A percentile compares a stretch with the other conserved stretches of the same genome.
phyloP scores from a whole-genome alignment of 1,284 basidiomycete species.

The Ceratobasidium sp. region DNA sequence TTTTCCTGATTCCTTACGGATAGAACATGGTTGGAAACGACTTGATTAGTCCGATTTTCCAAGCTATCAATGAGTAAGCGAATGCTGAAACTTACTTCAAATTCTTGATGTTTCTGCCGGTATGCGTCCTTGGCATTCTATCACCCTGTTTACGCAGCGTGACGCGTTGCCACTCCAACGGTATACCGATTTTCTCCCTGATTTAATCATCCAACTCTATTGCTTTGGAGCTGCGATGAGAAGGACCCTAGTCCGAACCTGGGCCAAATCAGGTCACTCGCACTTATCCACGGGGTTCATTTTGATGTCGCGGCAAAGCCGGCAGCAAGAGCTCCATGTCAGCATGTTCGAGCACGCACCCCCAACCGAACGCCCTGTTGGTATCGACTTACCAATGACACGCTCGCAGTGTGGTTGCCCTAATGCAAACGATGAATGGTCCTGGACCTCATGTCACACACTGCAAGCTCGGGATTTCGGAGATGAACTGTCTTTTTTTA shows the following conservation, averaged over 20 bases:
- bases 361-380: neutral
- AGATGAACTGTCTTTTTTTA: neutral
- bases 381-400: neutral
- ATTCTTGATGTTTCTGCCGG: neutral
- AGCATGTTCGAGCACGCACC: conserved; percentile 13
- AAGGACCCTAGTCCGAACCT: neutral
- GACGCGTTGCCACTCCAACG: neutral
- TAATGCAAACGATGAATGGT: neutral
- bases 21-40: neutral
- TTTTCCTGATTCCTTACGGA: neutral
- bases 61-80: neutral
- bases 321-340: neutral
- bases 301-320: neutral
- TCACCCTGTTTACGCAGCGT: neutral
- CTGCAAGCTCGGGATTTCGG: neutral
- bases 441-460: neutral
- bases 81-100: no score
- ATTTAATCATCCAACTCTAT: neutral
- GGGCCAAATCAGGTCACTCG: neutral
- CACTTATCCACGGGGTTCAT: neutral
- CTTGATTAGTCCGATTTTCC: neutral
- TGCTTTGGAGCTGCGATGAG: neutral
- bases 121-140: neutral
- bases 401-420: neutral
- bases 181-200: neutral